A percentile compares a stretch with the other conserved stretches of the same genome.
Conservation (phyloP, 2,329 filamentous ascomycete species). For the Paecilomyces variotii region DNA sequence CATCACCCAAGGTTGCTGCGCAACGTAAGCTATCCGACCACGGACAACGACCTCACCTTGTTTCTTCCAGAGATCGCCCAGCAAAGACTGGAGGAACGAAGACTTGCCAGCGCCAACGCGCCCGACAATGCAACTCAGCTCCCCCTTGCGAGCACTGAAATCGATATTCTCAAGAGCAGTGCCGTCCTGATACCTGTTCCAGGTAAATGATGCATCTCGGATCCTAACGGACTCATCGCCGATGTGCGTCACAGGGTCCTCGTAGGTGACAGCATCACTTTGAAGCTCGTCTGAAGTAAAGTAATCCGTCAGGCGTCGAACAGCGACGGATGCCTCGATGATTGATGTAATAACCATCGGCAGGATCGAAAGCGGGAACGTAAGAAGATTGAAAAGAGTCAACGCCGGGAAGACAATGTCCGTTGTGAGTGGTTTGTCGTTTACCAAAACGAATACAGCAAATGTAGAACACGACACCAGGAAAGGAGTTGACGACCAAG, state of each 20-base stretch:
- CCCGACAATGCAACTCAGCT: conserved; percentile 86
- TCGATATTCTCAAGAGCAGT: conserved; percentile 73
- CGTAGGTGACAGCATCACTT: conserved; percentile 64
- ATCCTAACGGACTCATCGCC: conserved; percentile 85
- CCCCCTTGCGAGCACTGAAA: conserved; percentile 83
- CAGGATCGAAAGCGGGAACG: conserved; percentile 85
- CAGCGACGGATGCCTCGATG: conserved; percentile 90
- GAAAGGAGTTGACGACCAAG: conserved; percentile 96
- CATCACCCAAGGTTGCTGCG: conserved; percentile 92
- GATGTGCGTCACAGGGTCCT: conserved; percentile 61
- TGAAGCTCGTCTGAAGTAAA: conserved; percentile 86
- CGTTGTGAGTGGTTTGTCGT: conserved; percentile 72
- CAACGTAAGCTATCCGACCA: conserved; percentile 81
- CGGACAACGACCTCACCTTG: conserved; percentile 75
- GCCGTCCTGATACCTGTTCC: conserved; percentile 70
- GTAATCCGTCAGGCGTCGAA: conserved; percentile 75
- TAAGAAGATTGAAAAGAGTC: conserved; percentile 91
- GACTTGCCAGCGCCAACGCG: conserved; percentile 94
- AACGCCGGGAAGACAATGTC: conserved; percentile 92
- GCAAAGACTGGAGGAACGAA: conserved; percentile 76
- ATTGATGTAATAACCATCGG: conserved; percentile 98
- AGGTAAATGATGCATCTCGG: conserved; percentile 81
- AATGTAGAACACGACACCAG: conserved; percentile 96
- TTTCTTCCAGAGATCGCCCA: conserved; percentile 87
- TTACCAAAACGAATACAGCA: conserved; percentile 82